Evolutionary conservation across 805 yeast species (phyloP).

Genomic region (Scheffersomyces amazonensis): DNA sequence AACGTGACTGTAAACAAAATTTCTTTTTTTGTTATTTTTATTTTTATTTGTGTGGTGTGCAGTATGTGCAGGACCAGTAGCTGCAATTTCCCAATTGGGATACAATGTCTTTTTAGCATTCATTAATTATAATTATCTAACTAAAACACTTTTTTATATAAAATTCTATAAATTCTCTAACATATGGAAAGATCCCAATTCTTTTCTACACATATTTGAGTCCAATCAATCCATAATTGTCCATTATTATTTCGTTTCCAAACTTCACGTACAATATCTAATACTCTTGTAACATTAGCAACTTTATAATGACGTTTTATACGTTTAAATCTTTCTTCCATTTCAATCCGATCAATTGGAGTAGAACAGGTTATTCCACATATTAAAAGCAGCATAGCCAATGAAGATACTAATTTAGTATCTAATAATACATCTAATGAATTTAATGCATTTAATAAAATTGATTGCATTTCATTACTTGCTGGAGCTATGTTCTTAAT

Average conservation of each 20-base stretch:
- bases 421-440: conserved; percentile 12
- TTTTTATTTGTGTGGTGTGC: background rate
- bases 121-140: too few relatives aligned
- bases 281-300: conserved; percentile 13
- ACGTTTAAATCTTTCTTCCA: conserved; percentile 13
- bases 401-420: conserved; percentile 12
- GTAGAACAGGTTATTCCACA: conserved; percentile 23
- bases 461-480: conserved; percentile 10
- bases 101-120: too few relatives aligned
- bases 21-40: background rate
- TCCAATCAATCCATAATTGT: conserved; percentile 17
- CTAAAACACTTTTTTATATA: background rate
- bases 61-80: background rate
- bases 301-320: conserved; percentile 13
- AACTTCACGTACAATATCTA: conserved; percentile 13
- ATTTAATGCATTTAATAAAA: conserved; percentile 7
- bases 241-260: conserved; percentile 20
- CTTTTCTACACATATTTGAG: conserved; percentile 19
- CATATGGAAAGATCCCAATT: conserved; percentile 5
- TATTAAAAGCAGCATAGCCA: conserved; percentile 18
- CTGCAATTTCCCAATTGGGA: background rate
- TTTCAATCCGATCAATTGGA: conserved; percentile 14
- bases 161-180: background rate
- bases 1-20: background rate
- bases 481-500: conserved; percentile 11